Percentiles rank a stretch among this genome's conserved stretches.
These are phyloP conservation scores for Corylus heterophylla DNA, from an alignment of 306 rosid species.

Conservation along the genomic window DNA sequence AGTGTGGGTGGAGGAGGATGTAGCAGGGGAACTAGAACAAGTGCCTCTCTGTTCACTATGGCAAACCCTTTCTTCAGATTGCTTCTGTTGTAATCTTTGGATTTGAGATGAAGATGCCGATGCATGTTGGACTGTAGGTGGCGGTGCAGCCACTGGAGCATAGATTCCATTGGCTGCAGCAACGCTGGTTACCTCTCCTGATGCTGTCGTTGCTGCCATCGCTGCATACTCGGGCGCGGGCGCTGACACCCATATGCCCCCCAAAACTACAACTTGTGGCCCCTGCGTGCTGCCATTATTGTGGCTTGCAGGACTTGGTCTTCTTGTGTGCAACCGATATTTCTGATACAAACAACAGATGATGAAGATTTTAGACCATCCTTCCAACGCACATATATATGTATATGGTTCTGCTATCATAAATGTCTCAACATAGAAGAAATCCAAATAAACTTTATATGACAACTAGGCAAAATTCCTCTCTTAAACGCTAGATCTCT, in stretches of 20 bases:
- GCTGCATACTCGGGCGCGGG: conserved; percentile 64
- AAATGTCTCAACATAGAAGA: not conserved
- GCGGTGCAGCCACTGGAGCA: conserved; percentile 65
- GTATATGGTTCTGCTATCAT: not conserved
- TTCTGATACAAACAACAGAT: conserved; percentile 46
- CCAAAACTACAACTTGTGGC: conserved; percentile 70
- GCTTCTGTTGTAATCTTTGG: conserved; percentile 36
- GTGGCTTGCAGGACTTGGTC: conserved; percentile 57
- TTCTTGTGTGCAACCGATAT: conserved; percentile 77
- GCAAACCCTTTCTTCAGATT: conserved; percentile 49
- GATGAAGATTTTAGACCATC: conserved; percentile 7
- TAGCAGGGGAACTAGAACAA: conserved; percentile 64
- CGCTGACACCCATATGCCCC: conserved; percentile 82
- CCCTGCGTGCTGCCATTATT: conserved; percentile 47
- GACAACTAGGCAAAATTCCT: not conserved
- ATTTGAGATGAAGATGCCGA: conserved; percentile 25
- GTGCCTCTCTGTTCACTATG: conserved; percentile 44
- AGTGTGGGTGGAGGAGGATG: conserved; percentile 76
- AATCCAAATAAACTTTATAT: not conserved
- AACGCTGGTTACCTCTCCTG: conserved; percentile 45
- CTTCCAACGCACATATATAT: not conserved
- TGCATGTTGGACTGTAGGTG: conserved; percentile 31
- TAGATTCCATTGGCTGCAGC: conserved; percentile 45
- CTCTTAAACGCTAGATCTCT: not conserved
- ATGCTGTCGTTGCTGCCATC: conserved; percentile 34